Conservation (phyloP, 2,329 filamentous ascomycete genomes). For the Ophiostoma angusticollis region DNA sequence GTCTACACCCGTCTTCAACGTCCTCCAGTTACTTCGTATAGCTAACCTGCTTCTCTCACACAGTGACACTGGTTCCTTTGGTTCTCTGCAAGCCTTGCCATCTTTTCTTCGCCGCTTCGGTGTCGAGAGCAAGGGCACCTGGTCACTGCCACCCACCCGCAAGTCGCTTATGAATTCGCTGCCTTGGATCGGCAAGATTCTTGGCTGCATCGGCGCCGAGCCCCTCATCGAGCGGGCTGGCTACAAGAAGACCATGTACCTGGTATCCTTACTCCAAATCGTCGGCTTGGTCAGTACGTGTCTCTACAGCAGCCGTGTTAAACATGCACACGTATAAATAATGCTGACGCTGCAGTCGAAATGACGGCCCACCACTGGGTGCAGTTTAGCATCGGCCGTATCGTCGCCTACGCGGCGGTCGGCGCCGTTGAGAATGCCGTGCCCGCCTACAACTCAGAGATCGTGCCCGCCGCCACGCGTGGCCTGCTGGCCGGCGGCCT, state of each 20-base stretch:
- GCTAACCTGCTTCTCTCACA: background rate
- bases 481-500: conserved; percentile 9
- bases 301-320: too few relatives aligned
- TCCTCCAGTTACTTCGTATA: background rate
- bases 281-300: conserved; percentile 10
- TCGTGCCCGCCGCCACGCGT: conserved; percentile 8
- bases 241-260: conserved; percentile 13
- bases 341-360: too few relatives aligned
- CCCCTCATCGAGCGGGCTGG: conserved; percentile 11
- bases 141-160: conserved; percentile 4
- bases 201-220: conserved; percentile 9
- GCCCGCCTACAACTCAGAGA: conserved; percentile 11
- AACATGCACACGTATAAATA: too few relatives aligned
- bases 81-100: conserved; percentile 12
- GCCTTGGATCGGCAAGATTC: conserved; percentile 13
- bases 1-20: background rate
- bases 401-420: conserved; percentile 20
- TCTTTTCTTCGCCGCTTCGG: conserved; percentile 11
- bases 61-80: conserved; percentile 12
- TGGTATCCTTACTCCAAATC: conserved; percentile 8
- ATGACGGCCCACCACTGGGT: conserved; percentile 11
- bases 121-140: conserved; percentile 4
- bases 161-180: conserved; percentile 13
- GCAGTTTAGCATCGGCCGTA: conserved; percentile 14
- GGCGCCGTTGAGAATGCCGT: conserved; percentile 11